phyloP scores from a whole-genome alignment of 257 asterid genomes.

The Paraleonurus japonicus region DNA sequence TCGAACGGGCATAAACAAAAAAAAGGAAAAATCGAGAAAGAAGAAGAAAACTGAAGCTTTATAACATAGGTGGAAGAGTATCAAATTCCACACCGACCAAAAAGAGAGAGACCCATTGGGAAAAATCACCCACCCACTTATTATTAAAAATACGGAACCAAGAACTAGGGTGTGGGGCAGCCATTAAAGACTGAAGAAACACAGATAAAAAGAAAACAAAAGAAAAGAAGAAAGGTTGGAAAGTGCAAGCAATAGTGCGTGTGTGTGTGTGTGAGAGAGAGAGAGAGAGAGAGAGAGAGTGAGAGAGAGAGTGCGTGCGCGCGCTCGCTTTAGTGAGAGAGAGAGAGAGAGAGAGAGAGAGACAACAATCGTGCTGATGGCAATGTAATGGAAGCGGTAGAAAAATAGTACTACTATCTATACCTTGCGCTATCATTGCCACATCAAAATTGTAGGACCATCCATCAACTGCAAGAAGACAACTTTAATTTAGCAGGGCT shows the following conservation, averaged over 20 bases:
- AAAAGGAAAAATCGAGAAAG: background rate
- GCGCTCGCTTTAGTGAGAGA: background rate
- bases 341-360: conserved; percentile 19
- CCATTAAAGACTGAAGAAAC: conserved; percentile 52
- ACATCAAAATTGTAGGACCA: conserved; percentile 21
- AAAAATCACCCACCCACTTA: conserved; percentile 53
- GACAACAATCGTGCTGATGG: conserved; percentile 24
- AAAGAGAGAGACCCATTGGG: conserved; percentile 35
- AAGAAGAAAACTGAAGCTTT: conserved; percentile 24
- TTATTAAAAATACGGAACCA: conserved; percentile 42
- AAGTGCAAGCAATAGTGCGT: conserved; percentile 34
- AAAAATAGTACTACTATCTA: conserved; percentile 10
- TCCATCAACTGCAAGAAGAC: conserved; percentile 12
- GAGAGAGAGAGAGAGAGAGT: conserved; percentile 5
- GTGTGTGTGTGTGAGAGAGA: conserved; percentile 3
- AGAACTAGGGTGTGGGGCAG: conserved; percentile 62
- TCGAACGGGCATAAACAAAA: conserved; percentile 15
- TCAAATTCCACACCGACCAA: conserved; percentile 55
- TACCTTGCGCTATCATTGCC: conserved; percentile 2
- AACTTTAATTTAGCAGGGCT: background rate
- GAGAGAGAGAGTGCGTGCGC: conserved; percentile 16
- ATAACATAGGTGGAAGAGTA: conserved; percentile 33
- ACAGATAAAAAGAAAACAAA: conserved; percentile 21
- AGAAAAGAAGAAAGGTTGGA: conserved; percentile 37
- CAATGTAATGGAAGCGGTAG: conserved; percentile 17